Base-by-base conservation (phyloP, 1,139 yeast species). In the Protomyces inundatus region DNA sequence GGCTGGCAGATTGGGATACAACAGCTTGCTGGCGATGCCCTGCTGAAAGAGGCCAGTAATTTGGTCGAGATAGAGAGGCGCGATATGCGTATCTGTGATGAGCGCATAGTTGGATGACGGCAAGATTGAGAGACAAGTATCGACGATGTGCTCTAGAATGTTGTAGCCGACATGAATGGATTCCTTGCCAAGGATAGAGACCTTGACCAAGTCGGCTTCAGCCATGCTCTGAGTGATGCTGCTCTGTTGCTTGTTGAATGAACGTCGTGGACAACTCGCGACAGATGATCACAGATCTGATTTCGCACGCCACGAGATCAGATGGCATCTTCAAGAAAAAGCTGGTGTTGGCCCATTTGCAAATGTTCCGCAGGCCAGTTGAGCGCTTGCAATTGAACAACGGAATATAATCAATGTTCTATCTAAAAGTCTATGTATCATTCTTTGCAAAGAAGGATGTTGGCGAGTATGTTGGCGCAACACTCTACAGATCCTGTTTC, bases 51-150 rank as follows among this genome's bases (percentile, higher is more conserved):
- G 78, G 40, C 75, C 74, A 35, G 84, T 84, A 40, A 89, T 84
- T 69, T 82, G 79, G 55, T 83, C 86, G 39, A 70, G 66, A 56
- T 70, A 69, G 23, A 68, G 58, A n/a, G 65, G 61, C 12, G 64
- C 70, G 74, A 93, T 82, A 76, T 93, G 90, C 35, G 87, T 77
- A 75, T 95, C 99, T 51, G 97, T 90, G 69, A 93, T 82, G 68
- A 95, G 79, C 66, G 90, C 97, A 77, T 93, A 95, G 14, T 98
- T 91, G 4, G 98, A 90, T 6, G 97, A 88, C 59, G 84, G 82
- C 72, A 87, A 80, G 55, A 80, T 80, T 23, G 77, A 71, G 51
- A 90, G 78, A 61, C 87, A 82, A 69, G 89, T 89, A 33, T 80
- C 76, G 64, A 89, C 90, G 67, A 93, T 86, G 73, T 90, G 95